Percentiles rank a stretch among this genome's conserved stretches.
phyloP scores from a whole-genome alignment of 176 grass and related monocot species.

The Phoenix dactylifera region DNA sequence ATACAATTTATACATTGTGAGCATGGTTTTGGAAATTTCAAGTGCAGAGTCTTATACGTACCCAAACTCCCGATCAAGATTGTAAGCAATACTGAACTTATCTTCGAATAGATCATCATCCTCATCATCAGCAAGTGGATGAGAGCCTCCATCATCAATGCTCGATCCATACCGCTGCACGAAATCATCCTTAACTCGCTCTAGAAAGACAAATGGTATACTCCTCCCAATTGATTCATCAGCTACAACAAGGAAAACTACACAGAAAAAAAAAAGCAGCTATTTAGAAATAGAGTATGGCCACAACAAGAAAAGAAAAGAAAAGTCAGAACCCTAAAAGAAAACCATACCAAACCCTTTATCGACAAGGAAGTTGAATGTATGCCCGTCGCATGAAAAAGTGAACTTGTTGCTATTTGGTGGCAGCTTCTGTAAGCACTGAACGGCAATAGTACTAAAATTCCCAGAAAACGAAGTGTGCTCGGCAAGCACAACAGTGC shows the following conservation, averaged over 20 bases:
- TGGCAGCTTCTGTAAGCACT: constrained; percentile 89
- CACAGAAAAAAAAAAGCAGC: constrained; percentile 1
- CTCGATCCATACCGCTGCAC: constrained; percentile 77
- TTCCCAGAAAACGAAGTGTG: constrained; percentile 91
- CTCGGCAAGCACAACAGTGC: constrained; percentile 78
- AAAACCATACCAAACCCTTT: constrained; percentile 47
- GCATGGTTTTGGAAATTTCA: background rate
- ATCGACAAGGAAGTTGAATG: constrained; percentile 92
- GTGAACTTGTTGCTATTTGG: constrained; percentile 74
- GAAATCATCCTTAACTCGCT: constrained; percentile 84
- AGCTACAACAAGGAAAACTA: constrained; percentile 79
- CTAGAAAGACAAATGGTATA: constrained; percentile 80
- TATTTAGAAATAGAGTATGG: too few relatives aligned
- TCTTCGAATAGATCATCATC: constrained; percentile 86
- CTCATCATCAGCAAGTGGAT: constrained; percentile 85
- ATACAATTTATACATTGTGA: background rate
- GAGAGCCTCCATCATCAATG: constrained; percentile 48
- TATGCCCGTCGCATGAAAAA: constrained; percentile 91
- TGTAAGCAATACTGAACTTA: constrained; percentile 79
- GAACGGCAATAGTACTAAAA: constrained; percentile 91
- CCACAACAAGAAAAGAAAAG: too few relatives aligned
- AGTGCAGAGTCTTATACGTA: constrained; percentile 9
- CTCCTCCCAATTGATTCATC: constrained; percentile 71
- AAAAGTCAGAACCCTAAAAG: too few relatives aligned
- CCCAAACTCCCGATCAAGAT: constrained; percentile 90